These are phyloP conservation scores for Crithidia brevicula DNA, from an alignment of 208 protist genomes.

Conservation along the genomic window DNA sequence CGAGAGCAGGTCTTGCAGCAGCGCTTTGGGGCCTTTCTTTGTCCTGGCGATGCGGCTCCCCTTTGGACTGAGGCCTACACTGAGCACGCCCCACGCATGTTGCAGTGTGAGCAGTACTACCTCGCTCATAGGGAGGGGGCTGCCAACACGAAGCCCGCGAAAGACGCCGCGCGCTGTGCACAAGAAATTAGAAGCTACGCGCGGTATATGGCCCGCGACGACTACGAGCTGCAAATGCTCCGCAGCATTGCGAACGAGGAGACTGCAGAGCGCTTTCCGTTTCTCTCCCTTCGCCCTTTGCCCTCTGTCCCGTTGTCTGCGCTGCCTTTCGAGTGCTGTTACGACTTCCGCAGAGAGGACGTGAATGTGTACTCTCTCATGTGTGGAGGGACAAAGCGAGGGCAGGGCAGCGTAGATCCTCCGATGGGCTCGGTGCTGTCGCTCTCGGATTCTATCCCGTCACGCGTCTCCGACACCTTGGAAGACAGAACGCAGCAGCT, in stretches of 20 bases:
- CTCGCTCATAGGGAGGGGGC: not conserved
- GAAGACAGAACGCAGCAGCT: not conserved
- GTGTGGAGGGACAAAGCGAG: not conserved
- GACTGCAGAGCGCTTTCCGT: slow-evolving; percentile 29
- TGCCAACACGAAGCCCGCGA: not conserved
- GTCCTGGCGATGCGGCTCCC: slow-evolving; percentile 11
- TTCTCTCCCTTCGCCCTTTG: slow-evolving; percentile 17
- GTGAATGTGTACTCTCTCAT: not conserved
- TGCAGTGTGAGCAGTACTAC: slow-evolving; percentile 27
- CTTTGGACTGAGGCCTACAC: slow-evolving; percentile 20
- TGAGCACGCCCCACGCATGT: slow-evolving; percentile 30
- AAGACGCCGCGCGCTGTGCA: slow-evolving; percentile 8
- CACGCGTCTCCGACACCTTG: not conserved
- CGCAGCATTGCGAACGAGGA: slow-evolving; percentile 17
- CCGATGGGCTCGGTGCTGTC: not conserved
- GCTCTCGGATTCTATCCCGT: not conserved
- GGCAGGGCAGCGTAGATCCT: not conserved
- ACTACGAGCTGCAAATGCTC: slow-evolving; percentile 20
- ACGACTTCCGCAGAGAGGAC: slow-evolving; percentile 16
- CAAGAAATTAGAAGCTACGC: slow-evolving; percentile 23
- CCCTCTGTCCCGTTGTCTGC: slow-evolving; percentile 7
- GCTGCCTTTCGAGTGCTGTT: slow-evolving; percentile 27
- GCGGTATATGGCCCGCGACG: slow-evolving; percentile 19
- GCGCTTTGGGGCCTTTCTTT: slow-evolving; percentile 34
- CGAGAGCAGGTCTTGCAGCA: slow-evolving; percentile 25